phyloP scores from a whole-genome alignment of 805 yeast genomes.

The Yamadazyma takamatsuzukensis region DNA sequence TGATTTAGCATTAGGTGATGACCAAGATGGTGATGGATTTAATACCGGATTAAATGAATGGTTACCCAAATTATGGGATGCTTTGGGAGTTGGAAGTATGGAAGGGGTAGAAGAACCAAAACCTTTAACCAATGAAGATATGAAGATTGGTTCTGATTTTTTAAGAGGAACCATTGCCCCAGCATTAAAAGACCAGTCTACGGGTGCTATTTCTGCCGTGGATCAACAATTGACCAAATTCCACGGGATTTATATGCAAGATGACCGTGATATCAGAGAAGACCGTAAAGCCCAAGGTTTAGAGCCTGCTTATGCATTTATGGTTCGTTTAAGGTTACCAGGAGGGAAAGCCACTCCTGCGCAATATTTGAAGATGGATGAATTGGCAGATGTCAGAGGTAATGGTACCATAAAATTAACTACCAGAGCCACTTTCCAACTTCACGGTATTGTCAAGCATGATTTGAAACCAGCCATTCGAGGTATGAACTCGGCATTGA shows the following conservation, averaged over 20 bases:
- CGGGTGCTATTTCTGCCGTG: constrained; percentile 86
- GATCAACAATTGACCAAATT: constrained; percentile 95
- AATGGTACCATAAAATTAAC: constrained; percentile 93
- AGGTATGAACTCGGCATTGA: constrained; percentile 83
- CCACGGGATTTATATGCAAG: constrained; percentile 98
- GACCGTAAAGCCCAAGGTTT: constrained; percentile 87
- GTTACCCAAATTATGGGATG: constrained; percentile 84
- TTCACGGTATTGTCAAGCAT: constrained; percentile 91
- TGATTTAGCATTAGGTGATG: constrained; percentile 89
- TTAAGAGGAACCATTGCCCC: constrained; percentile 91
- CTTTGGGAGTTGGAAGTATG: constrained; percentile 79
- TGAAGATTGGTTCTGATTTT: constrained; percentile 81
- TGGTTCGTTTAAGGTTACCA: constrained; percentile 94
- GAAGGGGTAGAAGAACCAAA: constrained; percentile 89
- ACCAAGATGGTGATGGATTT: constrained; percentile 95
- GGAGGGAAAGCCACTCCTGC: constrained; percentile 86
- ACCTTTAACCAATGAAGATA: constrained; percentile 89
- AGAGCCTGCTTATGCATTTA: constrained; percentile 95
- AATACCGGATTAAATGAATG: constrained; percentile 87
- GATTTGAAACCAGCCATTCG: constrained; percentile 86
- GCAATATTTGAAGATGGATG: constrained; percentile 86
- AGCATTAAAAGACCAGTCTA: constrained; percentile 73
- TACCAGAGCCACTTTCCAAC: constrained; percentile 94
- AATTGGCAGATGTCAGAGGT: constrained; percentile 76
- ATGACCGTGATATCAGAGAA: constrained; percentile 94